These are phyloP conservation scores for Shiraia bambusicola DNA, from an alignment of 2,329 filamentous ascomycete genomes.

Conservation along the genomic window DNA sequence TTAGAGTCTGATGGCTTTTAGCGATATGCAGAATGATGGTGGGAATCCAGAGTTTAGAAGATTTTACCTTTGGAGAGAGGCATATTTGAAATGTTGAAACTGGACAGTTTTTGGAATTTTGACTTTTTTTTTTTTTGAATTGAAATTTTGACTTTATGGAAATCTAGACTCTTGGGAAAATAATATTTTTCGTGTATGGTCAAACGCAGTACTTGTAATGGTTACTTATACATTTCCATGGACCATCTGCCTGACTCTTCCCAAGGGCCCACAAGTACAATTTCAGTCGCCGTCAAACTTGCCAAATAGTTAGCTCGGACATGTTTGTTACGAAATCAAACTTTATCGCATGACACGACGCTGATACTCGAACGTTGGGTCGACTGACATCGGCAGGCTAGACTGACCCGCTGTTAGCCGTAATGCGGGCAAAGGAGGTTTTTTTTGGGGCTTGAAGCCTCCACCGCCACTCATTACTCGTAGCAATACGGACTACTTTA, in stretches of 20 bases:
- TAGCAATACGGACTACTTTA: no score
- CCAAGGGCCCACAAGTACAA: not conserved
- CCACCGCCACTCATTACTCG: constrained; percentile 2
- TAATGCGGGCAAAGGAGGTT: constrained; percentile 20
- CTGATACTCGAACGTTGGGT: constrained; percentile 22
- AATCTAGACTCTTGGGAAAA: not conserved
- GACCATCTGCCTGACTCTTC: constrained; percentile 1
- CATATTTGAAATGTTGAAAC: constrained; percentile 10
- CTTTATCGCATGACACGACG: constrained; percentile 26
- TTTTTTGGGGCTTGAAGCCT: constrained; percentile 22
- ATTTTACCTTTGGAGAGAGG: constrained; percentile 24
- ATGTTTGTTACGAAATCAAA: constrained; percentile 22
- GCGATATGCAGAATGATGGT: constrained; percentile 1
- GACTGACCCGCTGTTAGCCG: constrained; percentile 31
- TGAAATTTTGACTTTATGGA: not conserved
- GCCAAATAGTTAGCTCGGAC: constrained; percentile 12
- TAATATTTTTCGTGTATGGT: not conserved
- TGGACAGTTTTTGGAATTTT: not conserved
- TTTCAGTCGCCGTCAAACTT: constrained; percentile 10
- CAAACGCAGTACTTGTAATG: not conserved
- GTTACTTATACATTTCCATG: constrained; percentile 14
- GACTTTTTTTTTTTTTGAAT: not conserved
- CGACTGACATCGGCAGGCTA: constrained; percentile 25
- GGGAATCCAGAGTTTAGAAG: not conserved
- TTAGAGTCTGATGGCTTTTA: constrained; percentile 16